Percentiles rank a stretch among this genome's conserved stretches.
These are phyloP conservation scores for Chaetomium olivaceum DNA, from an alignment of 2,329 filamentous ascomycete genomes.

Conservation along the genomic window DNA sequence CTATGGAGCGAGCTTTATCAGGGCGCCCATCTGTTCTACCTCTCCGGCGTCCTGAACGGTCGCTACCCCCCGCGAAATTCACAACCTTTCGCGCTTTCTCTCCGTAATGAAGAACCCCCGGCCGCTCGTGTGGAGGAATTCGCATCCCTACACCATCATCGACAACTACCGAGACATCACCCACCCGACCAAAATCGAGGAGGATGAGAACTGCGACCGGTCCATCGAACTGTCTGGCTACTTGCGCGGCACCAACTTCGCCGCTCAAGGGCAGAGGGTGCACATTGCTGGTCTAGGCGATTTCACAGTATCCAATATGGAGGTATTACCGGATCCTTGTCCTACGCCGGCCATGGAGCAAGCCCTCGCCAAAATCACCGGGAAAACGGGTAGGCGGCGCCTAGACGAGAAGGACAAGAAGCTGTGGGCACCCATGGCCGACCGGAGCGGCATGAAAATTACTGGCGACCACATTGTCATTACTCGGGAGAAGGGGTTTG, in stretches of 20 bases:
- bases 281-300: constrained; percentile 94
- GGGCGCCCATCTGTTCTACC: constrained; percentile 93
- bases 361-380: constrained; percentile 77
- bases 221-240: constrained; percentile 92
- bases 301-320: constrained; percentile 78
- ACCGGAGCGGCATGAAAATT: constrained; percentile 92
- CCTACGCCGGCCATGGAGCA: constrained; percentile 91
- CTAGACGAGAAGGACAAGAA: constrained; percentile 97
- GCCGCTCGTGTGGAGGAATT: constrained; percentile 94
- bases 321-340: constrained; percentile 88
- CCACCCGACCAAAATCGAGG: constrained; percentile 86
- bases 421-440: constrained; percentile 95
- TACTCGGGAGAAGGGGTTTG: constrained; percentile 68
- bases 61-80: constrained; percentile 90
- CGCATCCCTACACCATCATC: constrained; percentile 89
- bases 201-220: constrained; percentile 85
- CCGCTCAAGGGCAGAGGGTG: constrained; percentile 78
- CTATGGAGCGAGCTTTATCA: constrained; percentile 98
- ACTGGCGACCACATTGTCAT: constrained; percentile 97
- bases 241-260: constrained; percentile 90
- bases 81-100: constrained; percentile 92
- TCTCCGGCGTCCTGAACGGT: constrained; percentile 94
- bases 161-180: constrained; percentile 96
- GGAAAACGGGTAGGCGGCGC: constrained; percentile 76
- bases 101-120: constrained; percentile 99